Percentiles rank a stretch among this genome's conserved stretches.
Conservation (phyloP, 2,329 filamentous ascomycete genomes). For the Aspergillus puulaauensis region DNA sequence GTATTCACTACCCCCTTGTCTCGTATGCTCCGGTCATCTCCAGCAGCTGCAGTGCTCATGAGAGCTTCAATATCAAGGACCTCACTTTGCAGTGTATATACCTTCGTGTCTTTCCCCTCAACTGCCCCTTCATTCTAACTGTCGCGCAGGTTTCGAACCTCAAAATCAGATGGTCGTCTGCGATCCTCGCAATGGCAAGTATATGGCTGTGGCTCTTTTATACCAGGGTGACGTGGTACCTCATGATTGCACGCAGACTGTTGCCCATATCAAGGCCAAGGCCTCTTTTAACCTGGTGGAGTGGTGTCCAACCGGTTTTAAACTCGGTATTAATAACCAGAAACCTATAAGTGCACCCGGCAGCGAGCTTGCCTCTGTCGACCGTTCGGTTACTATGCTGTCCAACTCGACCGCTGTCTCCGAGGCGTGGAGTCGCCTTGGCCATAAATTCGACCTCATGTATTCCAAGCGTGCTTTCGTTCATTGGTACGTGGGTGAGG, state of each 20-base stretch:
- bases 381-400: constrained; percentile 64
- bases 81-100: constrained; percentile 44
- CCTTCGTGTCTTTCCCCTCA: not conserved
- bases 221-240: constrained; percentile 67
- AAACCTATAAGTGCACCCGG: constrained; percentile 54
- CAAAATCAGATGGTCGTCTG: constrained; percentile 71
- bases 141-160: constrained; percentile 57
- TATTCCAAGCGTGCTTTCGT: constrained; percentile 68
- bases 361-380: constrained; percentile 54
- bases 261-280: constrained; percentile 64
- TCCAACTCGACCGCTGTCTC: constrained; percentile 99
- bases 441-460: constrained; percentile 74
- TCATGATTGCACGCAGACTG: constrained; percentile 59
- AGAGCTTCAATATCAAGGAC: constrained; percentile 83
- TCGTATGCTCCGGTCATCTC: constrained; percentile 64
- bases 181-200: constrained; percentile 65
- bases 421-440: constrained; percentile 99
- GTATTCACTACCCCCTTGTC: constrained; percentile 67
- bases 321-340: constrained; percentile 68
- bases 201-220: constrained; percentile 66
- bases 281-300: constrained; percentile 65
- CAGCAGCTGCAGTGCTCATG: constrained; percentile 73
- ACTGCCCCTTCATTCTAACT: not conserved
- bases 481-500: constrained; percentile 78
- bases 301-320: constrained; percentile 70